Percentiles rank a stretch among this genome's conserved stretches.
These are phyloP conservation scores for Umbelopsis vinacea DNA, from an alignment of 192 early-diverging fungal genomes.

Conservation along the genomic window DNA sequence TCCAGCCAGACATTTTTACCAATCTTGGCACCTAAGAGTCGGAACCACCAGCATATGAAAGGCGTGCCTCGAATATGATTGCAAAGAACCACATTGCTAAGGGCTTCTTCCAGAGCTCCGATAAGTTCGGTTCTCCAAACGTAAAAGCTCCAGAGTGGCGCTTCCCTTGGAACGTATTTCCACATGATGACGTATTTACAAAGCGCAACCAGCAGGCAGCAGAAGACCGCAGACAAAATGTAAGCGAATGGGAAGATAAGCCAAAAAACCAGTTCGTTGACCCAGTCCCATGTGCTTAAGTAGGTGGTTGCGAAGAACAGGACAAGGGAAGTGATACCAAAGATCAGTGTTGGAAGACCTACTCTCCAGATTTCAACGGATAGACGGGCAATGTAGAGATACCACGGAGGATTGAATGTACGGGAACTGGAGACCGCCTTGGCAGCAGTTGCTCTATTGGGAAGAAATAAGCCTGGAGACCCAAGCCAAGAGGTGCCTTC, in stretches of 20 bases:
- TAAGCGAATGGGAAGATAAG: background rate
- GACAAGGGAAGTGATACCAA: background rate
- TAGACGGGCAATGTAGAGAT: constrained; percentile 3
- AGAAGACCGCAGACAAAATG: background rate
- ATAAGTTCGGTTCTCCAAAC: constrained; percentile 3
- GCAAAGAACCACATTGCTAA: background rate
- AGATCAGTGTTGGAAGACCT: background rate
- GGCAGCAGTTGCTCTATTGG: background rate
- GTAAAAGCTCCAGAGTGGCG: constrained; percentile 16
- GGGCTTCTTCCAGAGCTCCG: background rate
- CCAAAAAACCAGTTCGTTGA: constrained; percentile 4
- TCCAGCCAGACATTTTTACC: constrained; percentile 17
- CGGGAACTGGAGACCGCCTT: background rate
- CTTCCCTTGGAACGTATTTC: constrained; percentile 6
- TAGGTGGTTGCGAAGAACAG: background rate
- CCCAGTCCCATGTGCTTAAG: background rate
- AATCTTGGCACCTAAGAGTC: constrained; percentile 5
- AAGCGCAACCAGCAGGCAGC: background rate
- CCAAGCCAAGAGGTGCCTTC: constrained; percentile 12
- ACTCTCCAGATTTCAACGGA: constrained; percentile 11
- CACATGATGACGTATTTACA: background rate
- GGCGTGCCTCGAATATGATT: constrained; percentile 11
- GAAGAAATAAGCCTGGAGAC: background rate
- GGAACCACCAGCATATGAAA: constrained; percentile 2
- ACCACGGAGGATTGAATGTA: constrained; percentile 14